Evolutionary conservation across 345 rosid genomes (phyloP), one percentile per base, ranked within the genome.

Genomic region (Murraya koenigii): DNA sequence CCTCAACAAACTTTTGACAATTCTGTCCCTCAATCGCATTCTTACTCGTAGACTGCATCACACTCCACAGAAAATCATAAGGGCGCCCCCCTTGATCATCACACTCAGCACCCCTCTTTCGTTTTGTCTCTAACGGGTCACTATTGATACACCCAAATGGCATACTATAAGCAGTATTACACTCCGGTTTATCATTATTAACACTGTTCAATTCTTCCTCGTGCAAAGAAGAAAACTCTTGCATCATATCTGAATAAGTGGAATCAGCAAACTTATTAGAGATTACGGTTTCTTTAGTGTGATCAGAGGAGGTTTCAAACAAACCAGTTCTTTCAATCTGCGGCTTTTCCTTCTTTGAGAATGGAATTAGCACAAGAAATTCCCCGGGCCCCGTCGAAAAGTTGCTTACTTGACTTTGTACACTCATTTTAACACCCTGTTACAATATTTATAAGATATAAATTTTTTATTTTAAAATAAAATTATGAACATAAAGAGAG

Each of bases 311-410:
- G 79, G 83, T 75, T 54, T 75, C 75, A 26, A 83, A 67, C 33
- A 83, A 80, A 74, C 83, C 86, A 58, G 90, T 77, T 44, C 83
- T 76, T 49, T 60, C 80, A 1, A 77, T 63, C 71, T 80, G 87
- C 54, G 77, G 66, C 72, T 75, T 78, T 30, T 86, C 87, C 85
- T 92, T 95, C 92, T 89, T 95, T 56, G 76, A 63, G 69, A 89
- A 90, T 3, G 95, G 95, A 84, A 90, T 80, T 56, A 94, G 80
- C 71, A 90, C 95, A 44, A 95, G 60, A 58, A 93, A 90, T 61
- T 95, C 97, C 54, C 85, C 93, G 0, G 79, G 79, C 66, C 74
- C 84, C 41, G 80, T 69, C 35, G 66, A 65, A 68, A 86, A 85
- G 25, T 76, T 63, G 73, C 80, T 59, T 35, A 94, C 74, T 69